Conservation (phyloP, 2,329 filamentous ascomycete species). For the Xylariaceae sp. region DNA sequence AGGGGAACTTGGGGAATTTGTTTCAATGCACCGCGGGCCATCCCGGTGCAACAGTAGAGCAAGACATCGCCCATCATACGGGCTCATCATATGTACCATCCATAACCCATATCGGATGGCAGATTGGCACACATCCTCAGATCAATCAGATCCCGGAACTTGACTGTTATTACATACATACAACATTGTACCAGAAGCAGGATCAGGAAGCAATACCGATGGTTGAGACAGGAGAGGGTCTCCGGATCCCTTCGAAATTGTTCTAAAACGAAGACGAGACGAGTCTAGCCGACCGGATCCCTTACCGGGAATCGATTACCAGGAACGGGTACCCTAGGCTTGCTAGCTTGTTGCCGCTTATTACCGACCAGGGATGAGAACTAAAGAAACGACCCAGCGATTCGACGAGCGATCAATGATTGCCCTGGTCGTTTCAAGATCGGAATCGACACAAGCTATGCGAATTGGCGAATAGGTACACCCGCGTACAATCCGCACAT, state of each 20-base stretch:
- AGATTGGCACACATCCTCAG: slow-evolving; percentile 11
- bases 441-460: slow-evolving; percentile 6
- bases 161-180: too few relatives aligned
- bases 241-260: slow-evolving; percentile 22
- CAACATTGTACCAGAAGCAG: too few relatives aligned
- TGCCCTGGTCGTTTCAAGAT: slow-evolving; percentile 16
- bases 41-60: slow-evolving; percentile 22
- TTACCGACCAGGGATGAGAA: not conserved
- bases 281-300: slow-evolving; percentile 22
- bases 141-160: too few relatives aligned
- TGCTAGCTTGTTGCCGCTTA: not conserved
- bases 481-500: too few relatives aligned
- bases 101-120: too few relatives aligned
- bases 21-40: slow-evolving; percentile 17
- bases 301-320: slow-evolving; percentile 11
- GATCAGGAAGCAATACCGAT: slow-evolving; percentile 25
- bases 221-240: slow-evolving; percentile 24
- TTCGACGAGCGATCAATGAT: slow-evolving; percentile 5
- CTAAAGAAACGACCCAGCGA: not conserved
- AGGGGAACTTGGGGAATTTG: slow-evolving; percentile 8
- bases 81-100: slow-evolving; percentile 15
- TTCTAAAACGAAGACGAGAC: slow-evolving; percentile 27
- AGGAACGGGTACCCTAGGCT: not conserved
- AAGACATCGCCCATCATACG: not conserved
- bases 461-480: not conserved